phyloP scores from a whole-genome alignment of 352 stramenopile species.

The Globisporangium spinosum region DNA sequence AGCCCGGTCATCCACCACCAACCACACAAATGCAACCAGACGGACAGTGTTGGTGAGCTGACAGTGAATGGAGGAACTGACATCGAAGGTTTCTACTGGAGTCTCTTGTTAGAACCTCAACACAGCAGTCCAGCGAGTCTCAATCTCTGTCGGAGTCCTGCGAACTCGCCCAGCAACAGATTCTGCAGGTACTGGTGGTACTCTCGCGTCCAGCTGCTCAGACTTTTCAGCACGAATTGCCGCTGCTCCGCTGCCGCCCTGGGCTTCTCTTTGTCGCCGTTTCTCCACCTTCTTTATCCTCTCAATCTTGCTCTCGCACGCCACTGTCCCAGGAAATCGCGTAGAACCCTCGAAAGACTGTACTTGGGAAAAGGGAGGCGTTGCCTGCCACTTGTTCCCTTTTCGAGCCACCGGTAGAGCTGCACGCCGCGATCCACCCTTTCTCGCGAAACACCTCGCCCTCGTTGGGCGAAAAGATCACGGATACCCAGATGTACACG shows the following conservation, averaged over 20 bases:
- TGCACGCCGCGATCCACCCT: constrained; percentile 9
- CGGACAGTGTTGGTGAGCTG: no score
- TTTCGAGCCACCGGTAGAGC: neutral
- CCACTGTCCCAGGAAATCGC: constrained; percentile 1
- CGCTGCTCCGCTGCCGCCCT: neutral
- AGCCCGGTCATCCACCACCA: no score
- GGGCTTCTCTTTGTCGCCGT: no score
- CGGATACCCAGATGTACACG: constrained; percentile 8
- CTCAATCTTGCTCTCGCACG: no score
- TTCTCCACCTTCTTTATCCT: no score
- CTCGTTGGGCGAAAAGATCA: neutral
- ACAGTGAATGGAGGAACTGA: no score
- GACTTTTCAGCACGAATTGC: constrained; percentile 1
- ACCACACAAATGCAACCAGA: no score
- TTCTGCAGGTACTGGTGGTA: constrained; percentile 17
- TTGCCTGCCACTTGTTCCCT: neutral
- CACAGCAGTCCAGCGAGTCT: neutral
- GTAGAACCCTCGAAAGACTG: constrained; percentile 10
- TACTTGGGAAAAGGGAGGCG: no score
- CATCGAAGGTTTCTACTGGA: no score
- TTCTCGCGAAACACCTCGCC: constrained; percentile 7
- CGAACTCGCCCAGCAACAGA: neutral
- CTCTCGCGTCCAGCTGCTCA: constrained; percentile 4
- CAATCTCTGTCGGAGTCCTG: neutral
- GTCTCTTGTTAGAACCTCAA: no score